Evolutionary conservation across 345 rosid genomes (phyloP), one percentile per base, ranked within the genome.

Genomic region (Ceriops decandra): DNA sequence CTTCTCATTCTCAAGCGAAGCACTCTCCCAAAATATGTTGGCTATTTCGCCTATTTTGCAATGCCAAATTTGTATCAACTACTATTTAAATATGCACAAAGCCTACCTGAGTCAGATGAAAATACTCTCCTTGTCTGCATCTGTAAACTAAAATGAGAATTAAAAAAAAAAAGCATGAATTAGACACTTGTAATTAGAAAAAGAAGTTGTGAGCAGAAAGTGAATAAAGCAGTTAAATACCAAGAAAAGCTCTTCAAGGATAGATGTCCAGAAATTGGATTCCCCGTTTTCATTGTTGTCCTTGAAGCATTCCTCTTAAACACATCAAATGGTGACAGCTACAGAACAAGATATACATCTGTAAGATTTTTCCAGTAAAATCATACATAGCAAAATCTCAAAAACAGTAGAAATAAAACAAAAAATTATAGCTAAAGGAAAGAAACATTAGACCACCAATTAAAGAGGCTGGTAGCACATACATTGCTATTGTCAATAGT

Each of bases 31-130:
- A 42, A 42, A 13, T 13, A 42, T 42, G 17, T 15, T 15, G 17
- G 16, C 49, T 42, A 42, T 42, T 11, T 42, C 16, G 3, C 17
- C 47, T 11, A 42, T 42, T 42, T 42, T 42, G 49, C 49, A 42
- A 42, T 42, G 17, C 49, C 17, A 13, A 42, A 13, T 42, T 42
- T 42, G 49, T 13, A 42, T 42, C 49, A 42, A 15, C 49, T 42
- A 42, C 16, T 13, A 42, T 42, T 42, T 42, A 42, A 15, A 42
- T 42, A 42, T 42, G 49, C 19, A 42, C 15, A 42, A 13, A 42
- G 5, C 1, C 5, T 70, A 90, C 97, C 97, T 76, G 98, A 84
- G 71, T 82, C 82, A 47, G 98, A 85, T 60, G 98, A 80, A 82
- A 81, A 90, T 60, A 84, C 90, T 81, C 96, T 88, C 60, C 64